Evolutionary conservation across 2,329 filamentous ascomycete species (phyloP).

Genomic region (Xylaria sp.): DNA sequence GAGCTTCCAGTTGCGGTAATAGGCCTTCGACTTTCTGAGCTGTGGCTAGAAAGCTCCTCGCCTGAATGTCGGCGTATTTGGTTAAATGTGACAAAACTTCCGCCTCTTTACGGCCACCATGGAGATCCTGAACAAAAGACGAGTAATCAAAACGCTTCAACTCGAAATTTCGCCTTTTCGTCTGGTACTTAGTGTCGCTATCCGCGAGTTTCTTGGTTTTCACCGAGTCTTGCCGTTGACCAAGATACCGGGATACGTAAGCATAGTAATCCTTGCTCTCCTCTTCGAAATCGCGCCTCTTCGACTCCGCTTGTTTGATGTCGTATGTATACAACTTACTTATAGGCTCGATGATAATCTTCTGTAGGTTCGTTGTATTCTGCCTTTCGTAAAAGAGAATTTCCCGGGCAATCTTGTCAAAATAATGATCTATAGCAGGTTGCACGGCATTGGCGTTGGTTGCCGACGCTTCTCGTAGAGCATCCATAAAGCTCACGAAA

Average conservation of each 20-base stretch:
- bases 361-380: conserved; percentile 83
- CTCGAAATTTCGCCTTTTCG: conserved; percentile 91
- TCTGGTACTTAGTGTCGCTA: conserved; percentile 95
- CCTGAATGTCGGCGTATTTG: conserved; percentile 89
- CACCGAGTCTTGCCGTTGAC: conserved; percentile 90
- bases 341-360: conserved; percentile 92
- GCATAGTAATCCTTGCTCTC: conserved; percentile 98
- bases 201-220: conserved; percentile 97
- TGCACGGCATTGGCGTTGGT: conserved; percentile 97
- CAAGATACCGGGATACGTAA: conserved; percentile 93
- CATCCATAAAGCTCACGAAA: conserved; percentile 79
- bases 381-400: conserved; percentile 85
- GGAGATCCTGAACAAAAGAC: conserved; percentile 98
- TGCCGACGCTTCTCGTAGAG: conserved; percentile 81
- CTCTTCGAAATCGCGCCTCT: conserved; percentile 97
- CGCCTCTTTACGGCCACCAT: conserved; percentile 97
- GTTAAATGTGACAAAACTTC: conserved; percentile 94
- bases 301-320: conserved; percentile 95
- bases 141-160: conserved; percentile 98
- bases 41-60: conserved; percentile 77
- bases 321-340: conserved; percentile 90
- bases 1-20: conserved; percentile 85
- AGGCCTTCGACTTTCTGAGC: conserved; percentile 86
- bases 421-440: conserved; percentile 95
- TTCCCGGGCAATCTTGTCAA: conserved; percentile 92